Evolutionary conservation across 2,329 filamentous ascomycete genomes (phyloP).

Genomic region (Fusarium brevicatenulatum): DNA sequence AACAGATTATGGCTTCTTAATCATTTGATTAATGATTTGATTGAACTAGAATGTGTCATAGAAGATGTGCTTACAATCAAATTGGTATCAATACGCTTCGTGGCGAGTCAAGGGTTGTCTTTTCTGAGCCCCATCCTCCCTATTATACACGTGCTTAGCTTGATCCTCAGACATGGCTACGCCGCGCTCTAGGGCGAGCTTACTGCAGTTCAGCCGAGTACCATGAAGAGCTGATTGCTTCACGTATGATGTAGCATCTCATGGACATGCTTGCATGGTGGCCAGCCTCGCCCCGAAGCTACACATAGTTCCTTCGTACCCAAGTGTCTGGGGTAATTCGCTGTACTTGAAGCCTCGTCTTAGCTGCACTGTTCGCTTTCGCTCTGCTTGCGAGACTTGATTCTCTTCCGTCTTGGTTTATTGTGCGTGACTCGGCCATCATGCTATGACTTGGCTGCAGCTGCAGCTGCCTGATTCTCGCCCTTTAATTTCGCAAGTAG

Average conservation of each 20-base stretch:
- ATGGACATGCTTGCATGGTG: background rate
- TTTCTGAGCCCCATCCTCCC: background rate
- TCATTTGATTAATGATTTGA: background rate
- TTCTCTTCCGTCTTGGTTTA: background rate
- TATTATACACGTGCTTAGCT: background rate
- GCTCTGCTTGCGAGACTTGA: background rate
- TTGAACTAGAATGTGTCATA: background rate
- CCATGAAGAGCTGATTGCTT: background rate
- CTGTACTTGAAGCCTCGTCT: background rate
- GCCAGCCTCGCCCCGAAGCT: background rate
- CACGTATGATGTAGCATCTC: background rate
- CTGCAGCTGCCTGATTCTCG: conserved; percentile 61
- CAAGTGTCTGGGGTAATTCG: background rate
- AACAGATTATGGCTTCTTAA: background rate
- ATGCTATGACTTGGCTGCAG: conserved; percentile 46
- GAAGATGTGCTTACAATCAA: background rate
- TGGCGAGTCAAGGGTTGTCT: background rate
- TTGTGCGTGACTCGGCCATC: conserved; percentile 5
- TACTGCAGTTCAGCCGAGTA: background rate
- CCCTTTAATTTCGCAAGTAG: conserved; percentile 69
- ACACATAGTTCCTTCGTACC: background rate
- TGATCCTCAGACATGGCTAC: background rate
- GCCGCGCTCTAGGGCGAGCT: background rate
- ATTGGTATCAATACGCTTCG: background rate
- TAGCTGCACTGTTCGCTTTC: background rate